Evolutionary conservation across 2,329 filamentous ascomycete genomes (phyloP).

Genomic region (Stachybotrys elegans): DNA sequence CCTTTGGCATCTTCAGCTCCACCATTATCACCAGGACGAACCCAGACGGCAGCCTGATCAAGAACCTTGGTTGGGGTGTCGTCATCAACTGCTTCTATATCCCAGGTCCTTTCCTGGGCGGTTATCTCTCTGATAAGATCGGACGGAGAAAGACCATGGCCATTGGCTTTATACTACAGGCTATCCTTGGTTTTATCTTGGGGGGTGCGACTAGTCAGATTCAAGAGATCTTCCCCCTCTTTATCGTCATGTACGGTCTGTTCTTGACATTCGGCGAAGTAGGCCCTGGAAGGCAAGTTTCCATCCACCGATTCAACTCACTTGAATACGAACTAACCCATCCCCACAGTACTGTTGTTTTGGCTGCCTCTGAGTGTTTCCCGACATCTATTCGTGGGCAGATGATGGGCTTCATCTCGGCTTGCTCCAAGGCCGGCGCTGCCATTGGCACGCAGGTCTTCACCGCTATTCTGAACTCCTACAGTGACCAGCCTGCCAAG

Average conservation of each 20-base stretch:
- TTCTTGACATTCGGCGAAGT: too few species aligned
- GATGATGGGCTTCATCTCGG: conserved; percentile 41
- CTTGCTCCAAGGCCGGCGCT: conserved; percentile 43
- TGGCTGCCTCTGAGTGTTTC: conserved; percentile 41
- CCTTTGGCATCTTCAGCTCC: conserved; percentile 50
- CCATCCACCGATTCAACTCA: conserved; percentile 33
- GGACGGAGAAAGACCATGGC: conserved; percentile 46
- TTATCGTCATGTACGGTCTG: too few species aligned
- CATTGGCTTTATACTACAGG: conserved; percentile 45
- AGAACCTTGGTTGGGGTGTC: conserved; percentile 38
- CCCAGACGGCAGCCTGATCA: conserved; percentile 31
- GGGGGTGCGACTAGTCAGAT: too few species aligned
- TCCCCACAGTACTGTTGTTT: conserved; percentile 25
- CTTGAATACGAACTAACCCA: too few species aligned
- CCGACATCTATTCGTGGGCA: conserved; percentile 45
- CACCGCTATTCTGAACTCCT: conserved; percentile 42
- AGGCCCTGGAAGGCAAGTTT: too few species aligned
- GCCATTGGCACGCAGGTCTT: conserved; percentile 47
- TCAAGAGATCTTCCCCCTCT: too few species aligned
- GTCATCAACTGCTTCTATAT: conserved; percentile 47
- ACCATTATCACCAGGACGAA: conserved; percentile 43
- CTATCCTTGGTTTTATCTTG: too few species aligned
- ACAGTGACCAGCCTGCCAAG: conserved; percentile 29
- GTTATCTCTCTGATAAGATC: conserved; percentile 41
- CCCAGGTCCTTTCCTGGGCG: conserved; percentile 42